Evolutionary conservation across 495 filamentous ascomycete genomes (phyloP).

Genomic region (Podospora australis): DNA sequence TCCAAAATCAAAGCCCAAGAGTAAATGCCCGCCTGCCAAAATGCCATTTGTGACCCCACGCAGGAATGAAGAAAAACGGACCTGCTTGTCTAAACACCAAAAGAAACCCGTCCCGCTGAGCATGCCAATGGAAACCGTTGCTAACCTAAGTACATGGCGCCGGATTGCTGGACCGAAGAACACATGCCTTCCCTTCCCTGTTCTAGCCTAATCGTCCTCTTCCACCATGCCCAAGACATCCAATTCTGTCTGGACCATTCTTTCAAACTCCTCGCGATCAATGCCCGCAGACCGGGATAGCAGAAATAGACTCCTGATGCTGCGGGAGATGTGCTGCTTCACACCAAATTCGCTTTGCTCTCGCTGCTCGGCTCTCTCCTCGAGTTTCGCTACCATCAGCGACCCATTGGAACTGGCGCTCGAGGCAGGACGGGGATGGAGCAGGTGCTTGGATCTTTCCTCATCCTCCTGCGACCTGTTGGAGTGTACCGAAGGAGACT

Average conservation of each 20-base stretch:
- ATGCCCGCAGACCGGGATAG: conserved; percentile 76
- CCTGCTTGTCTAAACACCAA: conserved; percentile 1
- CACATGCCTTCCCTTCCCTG: too few species aligned
- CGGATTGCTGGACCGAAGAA: too few species aligned
- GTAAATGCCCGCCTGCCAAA: too few species aligned
- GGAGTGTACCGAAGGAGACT: conserved; percentile 30
- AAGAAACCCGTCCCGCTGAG: neutral
- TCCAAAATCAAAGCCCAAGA: too few species aligned
- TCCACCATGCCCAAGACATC: conserved; percentile 72
- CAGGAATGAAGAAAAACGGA: too few species aligned
- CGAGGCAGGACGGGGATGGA: conserved; percentile 43
- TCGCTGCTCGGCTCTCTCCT: conserved; percentile 55
- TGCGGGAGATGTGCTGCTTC: conserved; percentile 81
- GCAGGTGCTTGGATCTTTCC: conserved; percentile 21
- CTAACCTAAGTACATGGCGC: neutral
- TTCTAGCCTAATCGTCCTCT: conserved; percentile 49
- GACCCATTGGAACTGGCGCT: conserved; percentile 51
- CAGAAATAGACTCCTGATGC: conserved; percentile 81
- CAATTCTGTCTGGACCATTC: conserved; percentile 71
- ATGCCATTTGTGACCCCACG: too few species aligned
- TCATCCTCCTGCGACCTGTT: conserved; percentile 22
- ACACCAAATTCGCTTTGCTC: conserved; percentile 71
- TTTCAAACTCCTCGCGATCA: conserved; percentile 75
- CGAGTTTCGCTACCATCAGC: conserved; percentile 57
- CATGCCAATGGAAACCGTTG: too few species aligned